These are phyloP conservation scores for Gamsiella multidivaricata DNA, from an alignment of 192 early-diverging fungal species.

Conservation along the genomic window DNA sequence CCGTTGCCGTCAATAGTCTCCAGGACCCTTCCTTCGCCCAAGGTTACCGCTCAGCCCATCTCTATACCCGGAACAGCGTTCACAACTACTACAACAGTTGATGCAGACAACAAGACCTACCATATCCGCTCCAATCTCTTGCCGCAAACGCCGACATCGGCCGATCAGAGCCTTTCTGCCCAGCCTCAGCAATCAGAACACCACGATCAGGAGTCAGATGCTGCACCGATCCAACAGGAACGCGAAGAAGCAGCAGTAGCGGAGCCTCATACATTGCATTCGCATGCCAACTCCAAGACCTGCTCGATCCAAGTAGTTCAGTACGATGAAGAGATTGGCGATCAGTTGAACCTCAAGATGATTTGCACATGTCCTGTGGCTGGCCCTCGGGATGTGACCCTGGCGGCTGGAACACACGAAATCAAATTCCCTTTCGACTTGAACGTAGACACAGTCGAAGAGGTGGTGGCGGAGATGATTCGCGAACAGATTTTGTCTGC, in stretches of 20 bases:
- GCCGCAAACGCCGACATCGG: constrained; percentile 39
- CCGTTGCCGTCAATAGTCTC: constrained; percentile 8
- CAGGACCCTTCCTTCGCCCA: constrained; percentile 13
- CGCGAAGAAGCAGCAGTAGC: background rate
- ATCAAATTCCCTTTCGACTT: constrained; percentile 78
- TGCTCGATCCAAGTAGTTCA: constrained; percentile 62
- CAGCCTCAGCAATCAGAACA: background rate
- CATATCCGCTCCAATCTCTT: constrained; percentile 50
- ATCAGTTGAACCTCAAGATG: constrained; percentile 46
- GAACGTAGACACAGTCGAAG: constrained; percentile 75
- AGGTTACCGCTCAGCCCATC: constrained; percentile 17
- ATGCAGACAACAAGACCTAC: constrained; percentile 58
- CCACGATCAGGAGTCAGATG: background rate
- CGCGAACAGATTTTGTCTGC: constrained; percentile 51
- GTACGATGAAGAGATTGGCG: constrained; percentile 61
- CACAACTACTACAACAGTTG: constrained; percentile 49
- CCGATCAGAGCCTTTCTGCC: background rate
- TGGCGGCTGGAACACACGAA: constrained; percentile 60
- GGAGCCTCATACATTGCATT: constrained; percentile 55
- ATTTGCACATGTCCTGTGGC: constrained; percentile 53
- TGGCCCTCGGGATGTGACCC: constrained; percentile 49
- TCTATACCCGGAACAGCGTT: constrained; percentile 46
- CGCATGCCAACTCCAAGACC: constrained; percentile 59
- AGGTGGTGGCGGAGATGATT: constrained; percentile 77
- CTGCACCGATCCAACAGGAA: background rate